Evolutionary conservation across 768 basidiomycete genomes (phyloP).

Genomic region (Lentinula sp.): DNA sequence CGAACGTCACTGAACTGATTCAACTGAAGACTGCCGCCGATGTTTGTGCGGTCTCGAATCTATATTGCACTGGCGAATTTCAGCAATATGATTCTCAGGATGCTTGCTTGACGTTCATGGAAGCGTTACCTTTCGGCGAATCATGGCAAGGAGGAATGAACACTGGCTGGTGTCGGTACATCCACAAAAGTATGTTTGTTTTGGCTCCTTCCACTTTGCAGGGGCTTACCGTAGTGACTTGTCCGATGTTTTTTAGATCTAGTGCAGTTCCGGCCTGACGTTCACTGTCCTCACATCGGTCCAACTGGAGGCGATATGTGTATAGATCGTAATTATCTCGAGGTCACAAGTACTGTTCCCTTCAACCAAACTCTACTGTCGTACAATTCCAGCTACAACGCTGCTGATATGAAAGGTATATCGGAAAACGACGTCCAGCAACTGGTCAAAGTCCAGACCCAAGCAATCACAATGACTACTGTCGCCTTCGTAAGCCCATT

Average conservation of each 20-base stretch:
- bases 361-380: background rate
- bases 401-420: background rate
- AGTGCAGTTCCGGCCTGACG: constrained; percentile 5
- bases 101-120: background rate
- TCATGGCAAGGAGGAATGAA: constrained; percentile 6
- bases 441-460: background rate
- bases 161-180: constrained; percentile 5
- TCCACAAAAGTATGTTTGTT: background rate
- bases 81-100: constrained; percentile 6
- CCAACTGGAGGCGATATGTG: constrained; percentile 9
- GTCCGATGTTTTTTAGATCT: background rate
- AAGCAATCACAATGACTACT: background rate
- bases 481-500: background rate
- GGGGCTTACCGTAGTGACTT: background rate
- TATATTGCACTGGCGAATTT: constrained; percentile 3
- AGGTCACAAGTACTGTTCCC: background rate
- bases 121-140: constrained; percentile 1
- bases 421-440: background rate
- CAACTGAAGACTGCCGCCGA: constrained; percentile 4
- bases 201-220: background rate
- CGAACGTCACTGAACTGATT: constrained; percentile 2
- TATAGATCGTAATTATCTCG: background rate
- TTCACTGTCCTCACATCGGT: constrained; percentile 10
- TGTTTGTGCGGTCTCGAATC: constrained; percentile 2
- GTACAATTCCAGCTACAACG: constrained; percentile 2